Evolutionary conservation across 306 rosid genomes (phyloP).

Genomic region (Styphnolobium japonicum): DNA sequence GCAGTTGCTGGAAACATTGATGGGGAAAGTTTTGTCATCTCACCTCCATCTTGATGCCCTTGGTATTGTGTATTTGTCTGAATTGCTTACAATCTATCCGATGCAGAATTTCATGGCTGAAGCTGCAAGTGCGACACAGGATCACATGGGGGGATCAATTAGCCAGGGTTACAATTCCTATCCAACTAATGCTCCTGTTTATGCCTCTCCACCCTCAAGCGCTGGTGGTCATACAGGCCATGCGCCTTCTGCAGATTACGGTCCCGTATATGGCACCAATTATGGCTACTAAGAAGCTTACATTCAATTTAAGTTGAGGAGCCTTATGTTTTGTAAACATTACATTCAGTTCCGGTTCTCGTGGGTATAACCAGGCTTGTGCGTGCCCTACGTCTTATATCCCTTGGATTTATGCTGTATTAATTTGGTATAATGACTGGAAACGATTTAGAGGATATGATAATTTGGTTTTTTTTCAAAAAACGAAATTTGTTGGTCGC

Average conservation of each 20-base stretch:
- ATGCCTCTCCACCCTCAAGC: constrained; percentile 43
- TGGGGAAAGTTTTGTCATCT: neutral
- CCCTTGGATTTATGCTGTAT: constrained; percentile 20
- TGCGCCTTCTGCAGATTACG: constrained; percentile 49
- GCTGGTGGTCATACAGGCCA: constrained; percentile 44
- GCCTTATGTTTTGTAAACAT: constrained; percentile 21
- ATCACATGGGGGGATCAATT: constrained; percentile 42
- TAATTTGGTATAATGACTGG: constrained; percentile 3
- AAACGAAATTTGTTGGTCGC: too few species aligned
- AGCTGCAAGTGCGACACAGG: constrained; percentile 52
- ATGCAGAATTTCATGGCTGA: constrained; percentile 64
- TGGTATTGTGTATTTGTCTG: neutral
- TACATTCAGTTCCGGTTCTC: constrained; percentile 19
- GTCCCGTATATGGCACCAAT: constrained; percentile 49
- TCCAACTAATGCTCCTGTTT: constrained; percentile 44
- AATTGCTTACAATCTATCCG: neutral
- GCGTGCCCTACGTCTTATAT: neutral
- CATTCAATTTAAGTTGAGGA: constrained; percentile 22
- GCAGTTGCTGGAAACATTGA: neutral
- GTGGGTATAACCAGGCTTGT: neutral
- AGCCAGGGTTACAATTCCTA: constrained; percentile 50
- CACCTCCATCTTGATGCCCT: neutral
- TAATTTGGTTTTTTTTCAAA: too few species aligned
- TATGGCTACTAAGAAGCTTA: constrained; percentile 42
- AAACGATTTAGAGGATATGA: constrained; percentile 17